These are phyloP conservation scores for Neurospora sp. DNA, from an alignment of 495 filamentous ascomycete species.

Conservation along the genomic window DNA sequence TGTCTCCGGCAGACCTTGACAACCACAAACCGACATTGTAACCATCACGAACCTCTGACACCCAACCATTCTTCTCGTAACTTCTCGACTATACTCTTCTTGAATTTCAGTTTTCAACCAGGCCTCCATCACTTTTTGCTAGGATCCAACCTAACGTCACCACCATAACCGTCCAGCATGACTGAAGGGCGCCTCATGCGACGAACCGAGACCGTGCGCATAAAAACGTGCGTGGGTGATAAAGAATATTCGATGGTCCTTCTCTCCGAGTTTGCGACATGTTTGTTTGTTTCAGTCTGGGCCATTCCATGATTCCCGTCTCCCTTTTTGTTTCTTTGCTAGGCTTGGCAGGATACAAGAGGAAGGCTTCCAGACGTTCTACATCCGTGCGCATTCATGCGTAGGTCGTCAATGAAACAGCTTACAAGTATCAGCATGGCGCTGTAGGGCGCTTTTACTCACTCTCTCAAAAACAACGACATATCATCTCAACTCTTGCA, in stretches of 20 bases:
- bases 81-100: neutral
- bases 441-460: neutral
- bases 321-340: neutral
- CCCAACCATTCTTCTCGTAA: no score
- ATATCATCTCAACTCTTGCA: neutral
- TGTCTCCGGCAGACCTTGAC: neutral
- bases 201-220: neutral
- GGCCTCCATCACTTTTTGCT: neutral
- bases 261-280: neutral
- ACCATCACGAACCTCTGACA: no score
- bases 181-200: neutral
- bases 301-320: neutral
- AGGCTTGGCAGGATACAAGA: conserved; percentile 6
- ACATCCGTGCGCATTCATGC: conserved; percentile 24
- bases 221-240: neutral
- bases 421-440: neutral
- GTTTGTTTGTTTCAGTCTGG: neutral
- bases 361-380: conserved; percentile 25
- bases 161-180: neutral
- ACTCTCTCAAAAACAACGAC: neutral
- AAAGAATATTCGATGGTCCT: neutral
- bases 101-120: neutral
- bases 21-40: neutral
- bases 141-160: neutral
- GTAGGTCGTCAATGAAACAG: neutral